phyloP scores from a whole-genome alignment of 805 yeast species.

The Candida broadrunensis region DNA sequence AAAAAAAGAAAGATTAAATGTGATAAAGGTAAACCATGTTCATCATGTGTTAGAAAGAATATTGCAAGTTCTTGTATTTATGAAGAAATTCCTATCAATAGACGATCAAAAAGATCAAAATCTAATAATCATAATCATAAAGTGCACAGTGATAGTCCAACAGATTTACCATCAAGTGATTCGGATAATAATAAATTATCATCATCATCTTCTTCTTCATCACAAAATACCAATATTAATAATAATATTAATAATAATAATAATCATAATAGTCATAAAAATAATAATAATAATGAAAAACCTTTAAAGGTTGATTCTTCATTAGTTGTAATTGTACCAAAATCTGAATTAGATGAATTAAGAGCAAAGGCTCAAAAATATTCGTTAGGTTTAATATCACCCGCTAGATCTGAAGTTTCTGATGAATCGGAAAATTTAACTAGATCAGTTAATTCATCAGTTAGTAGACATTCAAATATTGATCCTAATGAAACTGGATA shows the following conservation, averaged over 20 bases:
- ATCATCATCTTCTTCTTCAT: too few relatives aligned
- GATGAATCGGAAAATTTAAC: neutral
- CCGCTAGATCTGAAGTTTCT: neutral
- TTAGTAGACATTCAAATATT: neutral
- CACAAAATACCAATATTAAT: too few relatives aligned
- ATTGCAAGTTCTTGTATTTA: constrained; percentile 14
- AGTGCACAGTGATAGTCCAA: too few relatives aligned
- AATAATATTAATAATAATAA: neutral
- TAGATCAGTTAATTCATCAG: neutral
- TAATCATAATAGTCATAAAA: neutral
- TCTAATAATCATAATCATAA: neutral
- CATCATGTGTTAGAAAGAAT: constrained; percentile 25
- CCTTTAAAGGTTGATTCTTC: constrained; percentile 4
- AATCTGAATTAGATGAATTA: constrained; percentile 9
- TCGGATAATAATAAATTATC: too few relatives aligned
- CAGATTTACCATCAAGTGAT: too few relatives aligned
- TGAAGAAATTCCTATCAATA: constrained; percentile 6
- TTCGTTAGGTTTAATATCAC: neutral
- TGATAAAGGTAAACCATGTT: constrained; percentile 40
- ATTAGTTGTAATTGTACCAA: constrained; percentile 6
- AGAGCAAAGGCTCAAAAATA: constrained; percentile 4
- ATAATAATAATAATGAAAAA: neutral
- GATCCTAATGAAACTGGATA: neutral
- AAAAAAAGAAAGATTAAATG: constrained; percentile 39
- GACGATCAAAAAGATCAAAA: neutral